These are phyloP conservation scores for Sphaerostilbella broomeana DNA, from an alignment of 2,329 filamentous ascomycete species.

Conservation along the genomic window DNA sequence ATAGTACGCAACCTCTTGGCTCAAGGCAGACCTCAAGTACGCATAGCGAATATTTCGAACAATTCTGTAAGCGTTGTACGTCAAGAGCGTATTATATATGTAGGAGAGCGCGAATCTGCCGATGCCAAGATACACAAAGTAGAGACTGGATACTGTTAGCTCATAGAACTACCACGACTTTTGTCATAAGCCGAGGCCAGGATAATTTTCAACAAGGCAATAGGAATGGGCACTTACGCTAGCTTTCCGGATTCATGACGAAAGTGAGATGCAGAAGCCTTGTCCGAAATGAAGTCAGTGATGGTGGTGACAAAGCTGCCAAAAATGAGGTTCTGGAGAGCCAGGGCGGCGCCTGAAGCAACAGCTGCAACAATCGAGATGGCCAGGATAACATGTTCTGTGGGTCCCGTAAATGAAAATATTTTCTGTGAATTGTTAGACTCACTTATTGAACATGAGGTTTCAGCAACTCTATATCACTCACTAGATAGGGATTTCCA, in stretches of 20 bases:
- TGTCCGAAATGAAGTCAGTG: constrained; percentile 26
- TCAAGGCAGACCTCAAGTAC: constrained; percentile 44
- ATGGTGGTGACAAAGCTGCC: constrained; percentile 32
- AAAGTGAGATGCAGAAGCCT: constrained; percentile 21
- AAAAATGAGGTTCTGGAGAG: constrained; percentile 34
- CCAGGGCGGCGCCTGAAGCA: constrained; percentile 31
- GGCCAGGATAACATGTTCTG: constrained; percentile 1
- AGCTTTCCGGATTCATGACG: constrained; percentile 25
- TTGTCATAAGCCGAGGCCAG: too few species aligned
- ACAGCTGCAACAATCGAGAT: constrained; percentile 25
- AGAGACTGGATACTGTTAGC: constrained; percentile 41
- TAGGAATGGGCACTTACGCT: constrained; percentile 30
- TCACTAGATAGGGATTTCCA: too few species aligned
- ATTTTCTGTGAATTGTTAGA: constrained; percentile 6
- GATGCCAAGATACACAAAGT: constrained; percentile 53
- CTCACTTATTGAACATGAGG: too few species aligned
- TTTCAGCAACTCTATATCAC: too few species aligned
- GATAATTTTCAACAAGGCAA: constrained; percentile 43
- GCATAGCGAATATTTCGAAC: constrained; percentile 42
- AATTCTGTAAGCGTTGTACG: constrained; percentile 44
- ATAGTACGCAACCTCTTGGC: constrained; percentile 45
- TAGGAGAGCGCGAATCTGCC: constrained; percentile 47
- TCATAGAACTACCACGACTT: too few species aligned
- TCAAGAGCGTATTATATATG: constrained; percentile 37
- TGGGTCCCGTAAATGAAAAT: neutral